These are phyloP conservation scores for Cryphonectria parasitica DNA, from an alignment of 2,329 filamentous ascomycete species.

Conservation along the genomic window DNA sequence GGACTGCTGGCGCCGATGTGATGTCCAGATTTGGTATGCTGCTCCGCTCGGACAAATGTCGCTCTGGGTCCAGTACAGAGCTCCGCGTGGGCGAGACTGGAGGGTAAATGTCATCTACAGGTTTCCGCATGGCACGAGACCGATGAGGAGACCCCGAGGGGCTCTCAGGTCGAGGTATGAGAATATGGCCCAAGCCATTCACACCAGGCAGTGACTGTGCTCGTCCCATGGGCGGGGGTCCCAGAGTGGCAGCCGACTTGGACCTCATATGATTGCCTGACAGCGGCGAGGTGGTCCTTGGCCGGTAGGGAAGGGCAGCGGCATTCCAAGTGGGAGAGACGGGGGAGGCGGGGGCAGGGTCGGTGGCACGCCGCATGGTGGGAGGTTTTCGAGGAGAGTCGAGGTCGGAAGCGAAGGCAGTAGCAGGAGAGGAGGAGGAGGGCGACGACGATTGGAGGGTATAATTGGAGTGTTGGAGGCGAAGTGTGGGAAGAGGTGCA, in stretches of 20 bases:
- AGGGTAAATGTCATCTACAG: slow-evolving; percentile 64
- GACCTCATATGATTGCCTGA: slow-evolving; percentile 61
- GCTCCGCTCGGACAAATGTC: slow-evolving; percentile 51
- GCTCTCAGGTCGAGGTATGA: slow-evolving; percentile 59
- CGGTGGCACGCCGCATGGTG: slow-evolving; percentile 61
- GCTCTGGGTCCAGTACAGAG: slow-evolving; percentile 60
- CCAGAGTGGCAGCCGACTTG: slow-evolving; percentile 58
- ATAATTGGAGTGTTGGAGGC: slow-evolving; percentile 45
- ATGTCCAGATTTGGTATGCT: slow-evolving; percentile 53
- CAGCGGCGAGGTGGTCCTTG: slow-evolving; percentile 65
- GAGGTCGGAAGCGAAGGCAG: slow-evolving; percentile 40
- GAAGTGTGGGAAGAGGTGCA: slow-evolving; percentile 59
- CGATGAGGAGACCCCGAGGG: slow-evolving; percentile 57
- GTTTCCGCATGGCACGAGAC: slow-evolving; percentile 57
- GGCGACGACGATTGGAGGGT: slow-evolving; percentile 38
- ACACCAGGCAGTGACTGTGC: slow-evolving; percentile 68
- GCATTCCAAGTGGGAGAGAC: slow-evolving; percentile 54
- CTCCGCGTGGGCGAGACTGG: slow-evolving; percentile 56
- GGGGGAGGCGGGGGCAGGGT: slow-evolving; percentile 58
- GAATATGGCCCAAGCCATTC: slow-evolving; percentile 61
- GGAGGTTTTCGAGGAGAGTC: slow-evolving; percentile 55
- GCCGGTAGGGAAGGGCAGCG: slow-evolving; percentile 59
- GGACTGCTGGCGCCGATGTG: slow-evolving; percentile 39
- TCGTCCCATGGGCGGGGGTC: slow-evolving; percentile 61
- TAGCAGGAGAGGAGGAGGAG: neutral